phyloP scores from a whole-genome alignment of 495 filamentous ascomycete species.

The Tetracladium marchalianum region DNA sequence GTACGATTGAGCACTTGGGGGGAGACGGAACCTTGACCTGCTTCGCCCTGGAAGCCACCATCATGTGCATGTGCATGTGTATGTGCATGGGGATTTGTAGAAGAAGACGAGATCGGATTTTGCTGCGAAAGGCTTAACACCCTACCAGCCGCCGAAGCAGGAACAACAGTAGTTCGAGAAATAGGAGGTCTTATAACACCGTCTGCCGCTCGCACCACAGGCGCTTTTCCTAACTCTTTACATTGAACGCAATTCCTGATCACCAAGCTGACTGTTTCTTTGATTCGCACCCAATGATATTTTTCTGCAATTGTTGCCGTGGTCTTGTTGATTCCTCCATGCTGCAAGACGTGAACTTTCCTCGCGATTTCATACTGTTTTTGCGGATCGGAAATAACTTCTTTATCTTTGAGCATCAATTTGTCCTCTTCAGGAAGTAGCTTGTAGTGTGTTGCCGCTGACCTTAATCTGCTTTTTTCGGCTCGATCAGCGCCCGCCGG shows the following conservation, averaged over 20 bases:
- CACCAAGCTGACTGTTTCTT: slow-evolving; percentile 90
- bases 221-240: slow-evolving; percentile 64
- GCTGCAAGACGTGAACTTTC: slow-evolving; percentile 58
- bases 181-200: slow-evolving; percentile 11
- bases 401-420: slow-evolving; percentile 95
- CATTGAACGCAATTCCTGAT: slow-evolving; percentile 89
- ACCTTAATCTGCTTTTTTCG: slow-evolving; percentile 87
- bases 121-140: slow-evolving; percentile 10
- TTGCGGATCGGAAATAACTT: slow-evolving; percentile 86
- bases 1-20: slow-evolving; percentile 18
- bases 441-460: slow-evolving; percentile 93
- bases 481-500: slow-evolving; percentile 87
- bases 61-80: neutral
- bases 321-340: slow-evolving; percentile 97
- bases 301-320: slow-evolving; percentile 88
- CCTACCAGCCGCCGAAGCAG: slow-evolving; percentile 9
- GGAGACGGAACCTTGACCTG: slow-evolving; percentile 15
- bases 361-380: slow-evolving; percentile 86
- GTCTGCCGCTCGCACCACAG: slow-evolving; percentile 27
- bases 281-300: slow-evolving; percentile 98
- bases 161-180: neutral
- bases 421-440: slow-evolving; percentile 60
- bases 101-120: neutral
- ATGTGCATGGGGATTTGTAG: neutral
- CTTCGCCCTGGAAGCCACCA: neutral